Percentiles rank a stretch among this genome's conserved stretches.
phyloP scores from a whole-genome alignment of 2,329 filamentous ascomycete species.

The Pseudocercospora vitis region DNA sequence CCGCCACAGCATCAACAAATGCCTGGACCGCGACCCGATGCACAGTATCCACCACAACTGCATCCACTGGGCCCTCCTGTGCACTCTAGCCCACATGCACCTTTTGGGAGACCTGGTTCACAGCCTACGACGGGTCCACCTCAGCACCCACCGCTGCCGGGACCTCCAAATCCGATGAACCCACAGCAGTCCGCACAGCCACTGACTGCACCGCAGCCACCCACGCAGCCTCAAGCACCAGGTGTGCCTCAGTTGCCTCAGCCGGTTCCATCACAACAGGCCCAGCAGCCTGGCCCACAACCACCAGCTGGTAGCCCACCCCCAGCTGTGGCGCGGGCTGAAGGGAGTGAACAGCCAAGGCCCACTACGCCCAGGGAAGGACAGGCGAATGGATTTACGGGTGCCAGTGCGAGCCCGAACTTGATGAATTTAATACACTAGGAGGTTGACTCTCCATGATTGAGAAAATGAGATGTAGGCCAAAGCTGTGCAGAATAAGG shows the following conservation, averaged over 20 bases:
- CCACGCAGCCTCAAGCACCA: conserved; percentile 16
- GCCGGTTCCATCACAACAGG: too few species aligned
- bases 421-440: conserved; percentile 50
- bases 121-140: conserved; percentile 18
- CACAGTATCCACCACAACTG: conserved; percentile 15
- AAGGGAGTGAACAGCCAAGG: conserved; percentile 21
- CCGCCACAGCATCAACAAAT: conserved; percentile 25
- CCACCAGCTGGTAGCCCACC: conserved; percentile 19
- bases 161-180: conserved; percentile 15
- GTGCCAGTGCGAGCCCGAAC: conserved; percentile 50
- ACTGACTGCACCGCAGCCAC: conserved; percentile 9
- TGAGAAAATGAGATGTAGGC: not conserved
- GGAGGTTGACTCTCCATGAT: not conserved
- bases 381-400: conserved; percentile 28
- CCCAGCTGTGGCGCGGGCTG: conserved; percentile 16
- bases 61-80: conserved; percentile 17
- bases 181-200: conserved; percentile 4
- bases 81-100: conserved; percentile 19
- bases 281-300: not conserved
- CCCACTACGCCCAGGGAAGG: conserved; percentile 32
- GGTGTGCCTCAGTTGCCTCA: conserved; percentile 6
- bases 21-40: conserved; percentile 11
- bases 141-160: conserved; percentile 19
- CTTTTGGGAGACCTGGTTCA: conserved; percentile 20
- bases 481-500: not conserved